Evolutionary conservation across 768 basidiomycete species (phyloP).

Genomic region (Boletus pseudo-olivaceus): DNA sequence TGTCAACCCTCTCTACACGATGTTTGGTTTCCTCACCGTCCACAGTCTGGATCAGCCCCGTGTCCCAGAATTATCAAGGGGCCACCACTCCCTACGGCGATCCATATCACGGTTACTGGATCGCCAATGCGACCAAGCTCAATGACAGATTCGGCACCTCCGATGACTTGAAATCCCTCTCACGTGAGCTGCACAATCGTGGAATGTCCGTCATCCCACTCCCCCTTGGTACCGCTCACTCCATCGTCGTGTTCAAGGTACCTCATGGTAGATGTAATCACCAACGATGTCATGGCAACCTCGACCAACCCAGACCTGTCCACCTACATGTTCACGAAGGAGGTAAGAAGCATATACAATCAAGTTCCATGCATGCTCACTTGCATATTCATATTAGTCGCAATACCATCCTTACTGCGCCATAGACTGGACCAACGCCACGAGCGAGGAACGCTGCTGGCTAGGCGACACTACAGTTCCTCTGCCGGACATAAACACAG

Average conservation of each 20-base stretch:
- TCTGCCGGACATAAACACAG: conserved; percentile 77
- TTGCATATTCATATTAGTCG: conserved; percentile 36
- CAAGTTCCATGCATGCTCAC: not conserved
- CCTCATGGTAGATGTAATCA: conserved; percentile 82
- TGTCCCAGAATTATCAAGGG: conserved; percentile 75
- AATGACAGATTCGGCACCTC: conserved; percentile 71
- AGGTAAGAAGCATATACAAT: conserved; percentile 34
- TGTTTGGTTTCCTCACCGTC: not conserved
- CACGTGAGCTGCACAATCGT: conserved; percentile 61
- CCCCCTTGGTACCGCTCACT: not conserved
- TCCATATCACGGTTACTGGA: conserved; percentile 87
- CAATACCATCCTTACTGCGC: conserved; percentile 79
- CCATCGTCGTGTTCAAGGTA: conserved; percentile 39
- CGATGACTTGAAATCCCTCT: conserved; percentile 67
- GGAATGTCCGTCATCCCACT: conserved; percentile 50
- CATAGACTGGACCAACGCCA: conserved; percentile 65
- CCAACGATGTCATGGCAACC: conserved; percentile 82
- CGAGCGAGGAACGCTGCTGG: conserved; percentile 78
- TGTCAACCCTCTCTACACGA: conserved; percentile 11
- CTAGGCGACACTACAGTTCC: conserved; percentile 73
- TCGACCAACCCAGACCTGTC: conserved; percentile 61
- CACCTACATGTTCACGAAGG: conserved; percentile 62
- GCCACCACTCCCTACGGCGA: conserved; percentile 71
- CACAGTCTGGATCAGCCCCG: conserved; percentile 79
- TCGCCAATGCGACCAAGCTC: conserved; percentile 60